These are phyloP conservation scores for Lactarius akahatsu DNA, from an alignment of 768 basidiomycete species.

Conservation along the genomic window DNA sequence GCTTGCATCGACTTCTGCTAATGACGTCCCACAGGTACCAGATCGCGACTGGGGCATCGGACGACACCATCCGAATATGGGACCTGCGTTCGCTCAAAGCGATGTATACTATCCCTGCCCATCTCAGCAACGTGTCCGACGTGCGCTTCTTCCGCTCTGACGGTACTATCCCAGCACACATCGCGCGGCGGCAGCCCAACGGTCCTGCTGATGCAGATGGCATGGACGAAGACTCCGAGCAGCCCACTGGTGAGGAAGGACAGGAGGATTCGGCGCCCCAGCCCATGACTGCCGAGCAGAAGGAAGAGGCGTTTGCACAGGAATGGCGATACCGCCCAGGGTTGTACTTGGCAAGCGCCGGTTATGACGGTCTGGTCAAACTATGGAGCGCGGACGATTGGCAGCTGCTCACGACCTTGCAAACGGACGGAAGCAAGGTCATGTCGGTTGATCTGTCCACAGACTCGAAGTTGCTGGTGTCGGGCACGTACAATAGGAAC, in stretches of 20 bases:
- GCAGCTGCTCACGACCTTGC: constrained; percentile 84
- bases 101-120: constrained; percentile 95
- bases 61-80: constrained; percentile 99
- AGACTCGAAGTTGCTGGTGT: constrained; percentile 81
- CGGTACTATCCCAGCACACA: constrained; percentile 43
- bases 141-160: constrained; percentile 87
- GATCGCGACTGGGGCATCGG: constrained; percentile 94
- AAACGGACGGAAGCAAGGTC: constrained; percentile 96
- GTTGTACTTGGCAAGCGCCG: constrained; percentile 87
- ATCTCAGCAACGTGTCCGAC: constrained; percentile 92
- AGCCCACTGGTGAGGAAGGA: constrained; percentile 33
- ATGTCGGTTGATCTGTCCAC: constrained; percentile 94
- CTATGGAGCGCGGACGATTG: constrained; percentile 98
- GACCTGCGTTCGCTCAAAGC: constrained; percentile 92
- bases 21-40: constrained; percentile 65
- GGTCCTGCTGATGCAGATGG: constrained; percentile 49
- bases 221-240: constrained; percentile 38
- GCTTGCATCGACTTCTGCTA: constrained; percentile 6
- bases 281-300: constrained; percentile 22
- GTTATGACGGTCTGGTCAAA: constrained; percentile 94
- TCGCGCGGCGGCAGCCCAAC: constrained; percentile 33
- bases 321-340: constrained; percentile 85
- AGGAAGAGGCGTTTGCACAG: constrained; percentile 44
- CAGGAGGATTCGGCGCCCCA: constrained; percentile 13
- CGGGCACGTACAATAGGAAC: constrained; percentile 90